Base-by-base conservation (phyloP, 208 protist species). In the Acanthamoeba divionensis region DNA sequence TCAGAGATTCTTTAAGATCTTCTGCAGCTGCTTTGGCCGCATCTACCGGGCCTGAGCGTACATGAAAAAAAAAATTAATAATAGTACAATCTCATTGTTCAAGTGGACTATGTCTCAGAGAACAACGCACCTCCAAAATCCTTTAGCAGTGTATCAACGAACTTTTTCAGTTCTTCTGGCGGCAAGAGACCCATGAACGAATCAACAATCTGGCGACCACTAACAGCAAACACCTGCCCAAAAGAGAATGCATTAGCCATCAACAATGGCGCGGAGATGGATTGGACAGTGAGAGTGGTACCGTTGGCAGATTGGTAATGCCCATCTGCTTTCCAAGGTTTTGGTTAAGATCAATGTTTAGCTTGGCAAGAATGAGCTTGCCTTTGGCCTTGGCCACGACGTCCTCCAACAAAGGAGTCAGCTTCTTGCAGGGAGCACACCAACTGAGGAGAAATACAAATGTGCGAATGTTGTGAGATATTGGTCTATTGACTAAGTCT, bases 371-470 rank as follows among this genome's bases (percentile, higher is more conserved):
- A 44, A 24, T 44, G 2, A 88, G 55, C 10, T 41, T 31, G 2
- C 79, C 79, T 2, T 47, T 47, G n/a, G 57, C 13, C 24, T 47
- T 45, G 52, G 44, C 38, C 38, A 69, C 79, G 8, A 41, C 79
- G 0, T n/a, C 36, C 18, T 65, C 79, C 15, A 88, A 47, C 55
- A 69, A 5, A 2, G 79, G 79, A 4, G 79, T 31, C 79, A 88
- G 41, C 38, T 65, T 18, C 79, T 88, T 88, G 36, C 79, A 88
- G 10, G 79, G 79, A 18, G 79, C 57, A 31, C 79, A 88, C 79
- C 79, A 88, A n/a, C 79, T 88, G 41, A 24, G 21, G 0, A 45
- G 6, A 38, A 21, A 29, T 0, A 44, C 3, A 66, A 45, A 5
- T 26, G 15, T 6, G 18, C 21, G n/a, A 71, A 71, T 71, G 36